phyloP scores from a whole-genome alignment of 2,329 filamentous ascomycete species.

The Sarocladium brachiariae region DNA sequence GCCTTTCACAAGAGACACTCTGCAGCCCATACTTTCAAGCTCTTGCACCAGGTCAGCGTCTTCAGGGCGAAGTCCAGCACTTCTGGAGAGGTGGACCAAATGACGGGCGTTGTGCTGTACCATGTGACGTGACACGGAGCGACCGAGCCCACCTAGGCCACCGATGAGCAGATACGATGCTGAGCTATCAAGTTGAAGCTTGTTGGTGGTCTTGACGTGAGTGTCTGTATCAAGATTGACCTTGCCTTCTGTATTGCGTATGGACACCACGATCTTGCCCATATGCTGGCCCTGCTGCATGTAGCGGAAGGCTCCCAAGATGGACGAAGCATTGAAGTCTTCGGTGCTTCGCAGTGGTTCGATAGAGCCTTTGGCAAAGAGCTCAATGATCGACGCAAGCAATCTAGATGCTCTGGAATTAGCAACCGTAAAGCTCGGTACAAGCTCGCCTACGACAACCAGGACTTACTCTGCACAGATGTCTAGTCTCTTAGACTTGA shows the following conservation, averaged over 20 bases:
- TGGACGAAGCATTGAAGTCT: constrained; percentile 12
- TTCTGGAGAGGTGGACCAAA: constrained; percentile 42
- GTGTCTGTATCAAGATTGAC: constrained; percentile 9
- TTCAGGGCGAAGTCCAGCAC: constrained; percentile 20
- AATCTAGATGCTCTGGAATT: constrained; percentile 30
- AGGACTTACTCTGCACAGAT: too few species aligned
- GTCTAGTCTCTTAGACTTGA: too few species aligned
- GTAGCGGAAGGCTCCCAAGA: constrained; percentile 14
- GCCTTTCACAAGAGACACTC: constrained; percentile 23
- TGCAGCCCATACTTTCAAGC: constrained; percentile 20
- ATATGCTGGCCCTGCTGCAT: constrained; percentile 17
- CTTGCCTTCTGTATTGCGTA: too few species aligned
- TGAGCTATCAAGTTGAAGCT: constrained; percentile 15
- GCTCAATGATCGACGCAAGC: constrained; percentile 21
- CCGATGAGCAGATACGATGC: constrained; percentile 26
- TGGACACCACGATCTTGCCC: constrained; percentile 14
- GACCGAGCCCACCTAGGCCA: constrained; percentile 25
- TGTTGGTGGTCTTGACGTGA: neutral
- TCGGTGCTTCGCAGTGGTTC: neutral
- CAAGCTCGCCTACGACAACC: too few species aligned
- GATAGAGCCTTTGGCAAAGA: neutral
- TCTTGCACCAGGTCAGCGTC: constrained; percentile 16
- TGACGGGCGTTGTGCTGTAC: constrained; percentile 38
- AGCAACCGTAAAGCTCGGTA: too few species aligned
- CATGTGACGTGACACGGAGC: constrained; percentile 40